phyloP scores from a whole-genome alignment of 2,329 filamentous ascomycete genomes.

The Arthrobotrys entomopaga region DNA sequence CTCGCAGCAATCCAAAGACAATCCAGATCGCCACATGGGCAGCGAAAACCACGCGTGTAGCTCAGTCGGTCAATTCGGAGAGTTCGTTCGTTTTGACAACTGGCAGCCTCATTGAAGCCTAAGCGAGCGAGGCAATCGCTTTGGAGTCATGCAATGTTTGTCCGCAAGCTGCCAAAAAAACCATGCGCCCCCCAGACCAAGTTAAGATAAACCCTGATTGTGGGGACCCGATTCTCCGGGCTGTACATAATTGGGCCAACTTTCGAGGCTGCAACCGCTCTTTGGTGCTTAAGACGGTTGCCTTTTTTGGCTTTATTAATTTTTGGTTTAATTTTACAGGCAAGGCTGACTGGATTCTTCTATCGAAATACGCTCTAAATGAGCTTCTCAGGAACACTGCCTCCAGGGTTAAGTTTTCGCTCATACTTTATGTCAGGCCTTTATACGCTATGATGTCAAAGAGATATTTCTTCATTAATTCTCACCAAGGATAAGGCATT shows the following conservation, averaged over 20 bases:
- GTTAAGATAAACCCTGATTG: too few relatives aligned
- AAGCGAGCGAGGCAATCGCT: conserved; percentile 39
- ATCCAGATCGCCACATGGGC: not conserved
- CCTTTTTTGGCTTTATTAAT: conserved; percentile 17
- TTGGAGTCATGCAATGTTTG: conserved; percentile 44
- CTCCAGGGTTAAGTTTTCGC: not conserved
- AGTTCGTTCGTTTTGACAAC: conserved; percentile 22
- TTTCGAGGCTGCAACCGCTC: conserved; percentile 17
- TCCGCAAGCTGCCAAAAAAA: conserved; percentile 9
- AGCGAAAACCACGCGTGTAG: not conserved
- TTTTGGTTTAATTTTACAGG: conserved; percentile 3
- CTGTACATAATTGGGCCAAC: conserved; percentile 15
- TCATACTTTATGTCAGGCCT: not conserved
- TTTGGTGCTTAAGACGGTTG: conserved; percentile 2
- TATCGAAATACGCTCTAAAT: too few relatives aligned
- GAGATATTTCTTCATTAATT: not conserved
- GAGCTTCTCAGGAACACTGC: too few relatives aligned
- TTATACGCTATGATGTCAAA: conserved; percentile 6
- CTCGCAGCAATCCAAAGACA: too few relatives aligned
- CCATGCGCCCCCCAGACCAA: too few relatives aligned
- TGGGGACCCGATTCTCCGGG: conserved; percentile 16
- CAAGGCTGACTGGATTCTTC: conserved; percentile 30
- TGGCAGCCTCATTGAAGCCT: conserved; percentile 52
- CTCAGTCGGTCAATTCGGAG: conserved; percentile 6
- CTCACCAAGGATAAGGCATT: not conserved